These are phyloP conservation scores for Tricharina praecox DNA, from an alignment of 495 filamentous ascomycete species.

Conservation along the genomic window DNA sequence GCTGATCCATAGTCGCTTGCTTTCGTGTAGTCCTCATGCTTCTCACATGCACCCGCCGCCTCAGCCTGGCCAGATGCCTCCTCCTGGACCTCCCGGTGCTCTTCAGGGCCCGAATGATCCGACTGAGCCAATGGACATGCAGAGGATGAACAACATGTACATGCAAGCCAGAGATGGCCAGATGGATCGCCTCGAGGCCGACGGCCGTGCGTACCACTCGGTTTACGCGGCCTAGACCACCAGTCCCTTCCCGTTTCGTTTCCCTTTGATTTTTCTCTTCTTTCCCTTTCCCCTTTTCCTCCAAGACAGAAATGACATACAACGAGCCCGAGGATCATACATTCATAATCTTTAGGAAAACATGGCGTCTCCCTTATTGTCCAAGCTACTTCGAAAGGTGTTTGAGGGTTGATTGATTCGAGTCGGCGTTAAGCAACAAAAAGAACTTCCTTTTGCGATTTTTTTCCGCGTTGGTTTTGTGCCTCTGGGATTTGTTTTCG, in stretches of 20 bases:
- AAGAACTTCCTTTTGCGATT: too few relatives aligned
- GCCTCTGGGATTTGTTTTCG: too few relatives aligned
- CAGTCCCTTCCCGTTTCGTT: too few relatives aligned
- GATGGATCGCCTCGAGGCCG: constrained; percentile 34
- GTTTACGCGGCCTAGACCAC: constrained; percentile 26
- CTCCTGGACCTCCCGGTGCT: constrained; percentile 31
- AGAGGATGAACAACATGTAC: constrained; percentile 34
- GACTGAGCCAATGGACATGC: constrained; percentile 30
- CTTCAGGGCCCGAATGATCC: constrained; percentile 31
- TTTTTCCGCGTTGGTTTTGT: too few relatives aligned
- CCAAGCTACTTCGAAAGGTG: neutral
- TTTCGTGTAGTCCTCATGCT: constrained; percentile 33
- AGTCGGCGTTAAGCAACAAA: constrained; percentile 10
- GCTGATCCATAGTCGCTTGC: constrained; percentile 26
- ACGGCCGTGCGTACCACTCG: constrained; percentile 32
- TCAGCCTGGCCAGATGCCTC: constrained; percentile 28
- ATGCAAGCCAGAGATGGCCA: constrained; percentile 30
- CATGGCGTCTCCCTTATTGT: too few relatives aligned
- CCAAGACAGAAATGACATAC: neutral
- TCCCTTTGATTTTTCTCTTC: too few relatives aligned
- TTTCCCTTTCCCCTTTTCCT: too few relatives aligned
- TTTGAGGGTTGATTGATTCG: constrained; percentile 4
- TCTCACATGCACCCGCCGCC: constrained; percentile 34
- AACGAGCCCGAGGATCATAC: constrained; percentile 4
- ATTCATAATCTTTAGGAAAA: neutral